Percentiles rank a stretch among this genome's conserved stretches.
These are phyloP conservation scores for Claviceps fusiformis DNA, from an alignment of 2,329 filamentous ascomycete genomes.

Conservation along the genomic window DNA sequence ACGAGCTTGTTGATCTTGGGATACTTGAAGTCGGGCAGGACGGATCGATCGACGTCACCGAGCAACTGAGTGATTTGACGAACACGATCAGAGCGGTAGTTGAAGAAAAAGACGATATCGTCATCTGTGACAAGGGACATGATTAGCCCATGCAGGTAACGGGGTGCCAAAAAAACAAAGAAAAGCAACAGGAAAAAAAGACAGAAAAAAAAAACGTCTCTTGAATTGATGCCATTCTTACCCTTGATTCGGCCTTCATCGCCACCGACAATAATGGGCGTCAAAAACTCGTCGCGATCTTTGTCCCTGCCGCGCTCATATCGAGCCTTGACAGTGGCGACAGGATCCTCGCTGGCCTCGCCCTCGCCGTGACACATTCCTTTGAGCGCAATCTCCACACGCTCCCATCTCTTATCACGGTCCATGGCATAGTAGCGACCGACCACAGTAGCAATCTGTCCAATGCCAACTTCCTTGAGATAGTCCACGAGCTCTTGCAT, in stretches of 20 bases:
- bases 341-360: conserved; percentile 69
- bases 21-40: conserved; percentile 81
- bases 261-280: conserved; percentile 89
- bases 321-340: conserved; percentile 73
- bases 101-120: conserved; percentile 99
- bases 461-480: conserved; percentile 70
- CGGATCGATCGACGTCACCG: conserved; percentile 82
- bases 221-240: conserved; percentile 22
- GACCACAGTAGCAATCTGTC: conserved; percentile 83
- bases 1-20: conserved; percentile 74
- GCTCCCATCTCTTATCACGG: conserved; percentile 98
- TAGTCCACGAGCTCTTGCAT: conserved; percentile 75
- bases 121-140: conserved; percentile 42
- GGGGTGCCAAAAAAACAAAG: not conserved
- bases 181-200: too few relatives aligned
- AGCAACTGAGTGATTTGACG: conserved; percentile 92
- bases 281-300: conserved; percentile 95
- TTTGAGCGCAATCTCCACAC: conserved; percentile 79
- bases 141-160: not conserved
- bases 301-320: conserved; percentile 56
- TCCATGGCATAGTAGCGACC: conserved; percentile 99
- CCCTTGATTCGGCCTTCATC: conserved; percentile 75
- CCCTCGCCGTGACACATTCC: conserved; percentile 78
- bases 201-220: not conserved
- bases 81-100: conserved; percentile 96